Evolutionary conservation across 1,284 basidiomycete genomes (phyloP).

Genomic region (Marasmius fiardii): DNA sequence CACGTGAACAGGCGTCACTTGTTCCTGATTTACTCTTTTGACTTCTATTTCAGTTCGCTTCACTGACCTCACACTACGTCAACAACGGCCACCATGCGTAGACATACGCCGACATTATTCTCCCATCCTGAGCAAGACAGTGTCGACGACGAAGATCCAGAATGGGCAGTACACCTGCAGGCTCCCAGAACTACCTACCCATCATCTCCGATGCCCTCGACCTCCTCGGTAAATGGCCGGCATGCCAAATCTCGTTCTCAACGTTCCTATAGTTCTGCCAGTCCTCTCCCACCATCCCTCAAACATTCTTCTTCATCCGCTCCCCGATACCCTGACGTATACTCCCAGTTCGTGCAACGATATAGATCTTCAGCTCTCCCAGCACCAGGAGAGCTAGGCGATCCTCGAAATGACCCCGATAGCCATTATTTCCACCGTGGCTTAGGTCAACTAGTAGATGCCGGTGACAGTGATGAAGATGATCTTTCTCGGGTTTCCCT

Average conservation of each 20-base stretch:
- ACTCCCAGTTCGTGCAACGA: constrained; percentile 72
- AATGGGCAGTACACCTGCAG: constrained; percentile 31
- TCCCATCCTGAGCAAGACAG: constrained; percentile 58
- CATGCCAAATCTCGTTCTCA: constrained; percentile 29
- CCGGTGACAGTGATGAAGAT: constrained; percentile 76
- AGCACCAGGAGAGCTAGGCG: constrained; percentile 46
- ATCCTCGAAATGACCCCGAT: constrained; percentile 70
- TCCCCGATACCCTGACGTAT: constrained; percentile 61
- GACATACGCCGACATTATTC: constrained; percentile 65
- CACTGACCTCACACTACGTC: background rate
- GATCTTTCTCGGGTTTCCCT: constrained; percentile 43
- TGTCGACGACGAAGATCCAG: constrained; percentile 42
- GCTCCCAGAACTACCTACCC: constrained; percentile 26
- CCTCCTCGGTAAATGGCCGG: constrained; percentile 22
- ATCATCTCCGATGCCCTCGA: constrained; percentile 22
- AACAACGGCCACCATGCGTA: constrained; percentile 24
- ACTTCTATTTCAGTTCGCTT: background rate
- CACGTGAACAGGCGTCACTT: background rate
- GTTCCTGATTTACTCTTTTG: background rate
- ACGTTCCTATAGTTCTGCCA: constrained; percentile 26
- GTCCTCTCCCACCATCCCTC: constrained; percentile 13
- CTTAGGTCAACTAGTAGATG: constrained; percentile 66
- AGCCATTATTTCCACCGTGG: constrained; percentile 73
- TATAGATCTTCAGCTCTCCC: constrained; percentile 67
- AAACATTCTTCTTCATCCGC: constrained; percentile 17